phyloP scores from a whole-genome alignment of 345 rosid species.

The Draba incana region DNA sequence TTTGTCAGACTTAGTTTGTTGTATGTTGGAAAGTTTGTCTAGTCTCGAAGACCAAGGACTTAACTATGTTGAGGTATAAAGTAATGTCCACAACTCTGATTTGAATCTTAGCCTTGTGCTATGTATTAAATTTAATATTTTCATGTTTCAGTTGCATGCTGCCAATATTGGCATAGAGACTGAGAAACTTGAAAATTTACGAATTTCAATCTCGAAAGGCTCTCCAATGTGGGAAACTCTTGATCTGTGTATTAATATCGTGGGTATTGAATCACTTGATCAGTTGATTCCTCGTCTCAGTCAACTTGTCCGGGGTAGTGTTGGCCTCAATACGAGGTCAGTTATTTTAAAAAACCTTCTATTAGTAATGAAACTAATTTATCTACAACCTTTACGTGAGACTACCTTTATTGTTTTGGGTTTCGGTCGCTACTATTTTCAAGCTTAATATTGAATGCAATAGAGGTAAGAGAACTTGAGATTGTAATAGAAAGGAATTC shows the following conservation, averaged over 20 bases:
- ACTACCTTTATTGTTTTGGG: constrained; percentile 2
- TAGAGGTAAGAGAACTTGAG: constrained; percentile 2
- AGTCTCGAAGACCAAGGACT: constrained; percentile 99
- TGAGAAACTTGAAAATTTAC: constrained; percentile 91
- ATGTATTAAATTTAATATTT: constrained; percentile 17
- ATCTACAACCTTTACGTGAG: constrained; percentile 7
- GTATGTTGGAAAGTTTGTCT: constrained; percentile 99
- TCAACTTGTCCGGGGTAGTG: constrained; percentile 84
- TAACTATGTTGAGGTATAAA: constrained; percentile 89
- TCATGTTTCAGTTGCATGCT: constrained; percentile 82
- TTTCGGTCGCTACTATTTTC: constrained; percentile 12
- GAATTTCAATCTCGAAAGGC: constrained; percentile 90
- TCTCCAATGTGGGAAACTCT: constrained; percentile 99
- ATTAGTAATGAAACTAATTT: constrained; percentile 11
- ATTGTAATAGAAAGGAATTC: neutral
- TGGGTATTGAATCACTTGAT: constrained; percentile 71
- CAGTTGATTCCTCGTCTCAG: constrained; percentile 80
- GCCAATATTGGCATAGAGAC: constrained; percentile 89
- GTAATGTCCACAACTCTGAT: constrained; percentile 11
- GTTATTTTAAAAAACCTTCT: constrained; percentile 32
- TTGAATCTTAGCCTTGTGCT: constrained; percentile 21
- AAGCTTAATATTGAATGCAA: constrained; percentile 3
- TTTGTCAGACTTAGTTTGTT: constrained; percentile 84
- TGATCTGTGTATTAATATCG: constrained; percentile 83
- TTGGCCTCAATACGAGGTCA: constrained; percentile 97